Percentiles rank a stretch among this genome's conserved stretches.
These are phyloP conservation scores for Ziziphus jujuba DNA, from an alignment of 306 rosid genomes.

Conservation along the genomic window DNA sequence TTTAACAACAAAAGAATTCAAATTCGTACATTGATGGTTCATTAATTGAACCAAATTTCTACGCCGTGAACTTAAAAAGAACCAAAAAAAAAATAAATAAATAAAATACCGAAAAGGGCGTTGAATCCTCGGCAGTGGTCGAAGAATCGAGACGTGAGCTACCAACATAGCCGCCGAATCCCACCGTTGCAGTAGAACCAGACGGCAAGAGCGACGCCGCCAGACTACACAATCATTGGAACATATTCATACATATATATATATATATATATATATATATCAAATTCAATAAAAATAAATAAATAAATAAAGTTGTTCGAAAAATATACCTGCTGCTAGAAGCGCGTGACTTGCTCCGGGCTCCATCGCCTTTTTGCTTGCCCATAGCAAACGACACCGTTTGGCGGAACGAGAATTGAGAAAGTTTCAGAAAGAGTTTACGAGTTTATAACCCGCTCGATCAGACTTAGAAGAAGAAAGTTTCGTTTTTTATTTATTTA, in stretches of 20 bases:
- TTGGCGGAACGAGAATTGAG: neutral
- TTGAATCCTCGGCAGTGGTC: conserved; percentile 55
- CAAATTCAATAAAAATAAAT: neutral
- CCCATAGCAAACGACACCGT: conserved; percentile 51
- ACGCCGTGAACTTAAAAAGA: neutral
- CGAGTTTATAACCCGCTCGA: neutral
- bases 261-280: neutral
- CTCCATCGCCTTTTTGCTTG: conserved; percentile 82
- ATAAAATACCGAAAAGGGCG: conserved; percentile 43
- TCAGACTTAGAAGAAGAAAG: neutral
- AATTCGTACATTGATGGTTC: too few species aligned
- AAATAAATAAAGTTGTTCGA: neutral
- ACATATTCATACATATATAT: neutral
- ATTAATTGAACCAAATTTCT: neutral
- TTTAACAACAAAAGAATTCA: neutral
- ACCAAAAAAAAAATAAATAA: neutral
- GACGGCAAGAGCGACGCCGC: conserved; percentile 89
- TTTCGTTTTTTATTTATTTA: too few species aligned
- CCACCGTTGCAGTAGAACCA: conserved; percentile 58
- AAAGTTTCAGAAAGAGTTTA: neutral
- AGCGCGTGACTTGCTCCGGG: conserved; percentile 76
- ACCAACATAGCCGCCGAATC: conserved; percentile 93
- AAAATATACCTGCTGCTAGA: conserved; percentile 80
- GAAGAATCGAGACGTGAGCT: conserved; percentile 77
- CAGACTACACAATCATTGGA: conserved; percentile 37